Evolutionary conservation across 495 filamentous ascomycete genomes (phyloP), one percentile per base, ranked within the genome.

Genomic region (Aspergillus olivimuriae): DNA sequence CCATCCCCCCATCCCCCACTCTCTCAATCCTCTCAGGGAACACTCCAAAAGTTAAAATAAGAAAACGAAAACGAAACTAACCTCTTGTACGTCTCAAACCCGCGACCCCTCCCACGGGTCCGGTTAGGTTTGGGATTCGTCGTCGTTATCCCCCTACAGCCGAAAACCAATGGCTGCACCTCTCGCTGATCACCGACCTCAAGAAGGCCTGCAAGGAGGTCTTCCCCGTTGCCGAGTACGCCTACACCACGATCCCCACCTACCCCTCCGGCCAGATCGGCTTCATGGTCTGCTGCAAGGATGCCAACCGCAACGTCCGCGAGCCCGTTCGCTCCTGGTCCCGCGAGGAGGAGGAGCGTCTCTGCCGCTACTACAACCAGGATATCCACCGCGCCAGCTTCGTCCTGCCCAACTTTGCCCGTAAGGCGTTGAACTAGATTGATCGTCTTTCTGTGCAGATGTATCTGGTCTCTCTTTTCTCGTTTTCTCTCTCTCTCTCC

Each of bases 261-360:
- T 99, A 99, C 76, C 94, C 94, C 44, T 92, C 87, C 44, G 94
- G 94, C 65, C 91, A 96, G 76, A 99, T 99, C 61, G 94, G 94
- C 65, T 99, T 97, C 82, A 95, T 97, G 89, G 87, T 99, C 51
- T 97, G 92, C 82, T 86, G 76, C 81, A 97, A 97, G 80, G 92
- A 97, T 60, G 74, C 80, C 53, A 77, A 62, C 51, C 80, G 83
- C 60, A 80, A 99, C 69, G 78, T 97, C 44, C 83, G 73, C 58
- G 83, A 81, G 65, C 94, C 94, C 28, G 50, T 95, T 21, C 83
- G 94, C 56, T 68, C 65, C 41, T 92, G 86, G 80, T 69, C 77
- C 41, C 65, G 72, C 46, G 89, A 96, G 69, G 89, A 96, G 68
- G 94, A 99, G 78, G 81, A 84, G 57, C 83, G 85, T 69, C 71